Evolutionary conservation across 1,284 basidiomycete genomes (phyloP), one percentile per base, ranked within the genome.

Genomic region (Malassezia furfur): DNA sequence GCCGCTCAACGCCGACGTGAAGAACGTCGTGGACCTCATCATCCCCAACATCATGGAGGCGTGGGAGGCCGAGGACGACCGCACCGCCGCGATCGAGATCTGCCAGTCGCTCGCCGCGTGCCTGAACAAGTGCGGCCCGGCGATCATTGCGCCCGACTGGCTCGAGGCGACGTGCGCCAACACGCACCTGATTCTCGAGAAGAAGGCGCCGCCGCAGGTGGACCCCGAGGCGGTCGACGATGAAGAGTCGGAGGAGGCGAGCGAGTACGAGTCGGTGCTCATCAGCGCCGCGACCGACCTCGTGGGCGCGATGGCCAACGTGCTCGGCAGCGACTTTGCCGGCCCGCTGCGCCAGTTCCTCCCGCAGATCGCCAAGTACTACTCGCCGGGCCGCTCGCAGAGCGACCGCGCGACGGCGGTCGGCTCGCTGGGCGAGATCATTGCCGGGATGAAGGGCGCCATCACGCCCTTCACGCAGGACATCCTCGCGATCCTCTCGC

Each of bases 41-140:
- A 77, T 96, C 44, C 82, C 82, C 9, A 80, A 83, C 43, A 80
- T 98, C 40, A 76, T 96, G 63, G 87, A 91, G 59, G 85, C 91
- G 81, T 96, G 89, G 79, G 85, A 87, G 74, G 84, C 85, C 9
- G 93, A 98, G 77, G 94, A 99, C 72, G 91, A 96, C 80, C 91
- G 94, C 80, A 83, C 84, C 59, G 90, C 94, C 57, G 88, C 87
- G 41, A 85, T 89, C 56, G 79, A 85, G 49, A 80, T 94, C 36
- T 93, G 90, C 75, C 81, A 88, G 64, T 85, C 86, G 61, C 81
- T 96, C 51, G 86, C 88, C 14, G 88, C 93, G 77, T 88, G 88
- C 9, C 85, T 91, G 77, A 88, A 84, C 79, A 89, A 87, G 75
- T 81, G 91, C 66, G 91, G 91, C 34, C 88, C 89, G 6, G 87